Conservation (phyloP, 176 grass and related monocot genomes). For the Bothriochloa decipiens region DNA sequence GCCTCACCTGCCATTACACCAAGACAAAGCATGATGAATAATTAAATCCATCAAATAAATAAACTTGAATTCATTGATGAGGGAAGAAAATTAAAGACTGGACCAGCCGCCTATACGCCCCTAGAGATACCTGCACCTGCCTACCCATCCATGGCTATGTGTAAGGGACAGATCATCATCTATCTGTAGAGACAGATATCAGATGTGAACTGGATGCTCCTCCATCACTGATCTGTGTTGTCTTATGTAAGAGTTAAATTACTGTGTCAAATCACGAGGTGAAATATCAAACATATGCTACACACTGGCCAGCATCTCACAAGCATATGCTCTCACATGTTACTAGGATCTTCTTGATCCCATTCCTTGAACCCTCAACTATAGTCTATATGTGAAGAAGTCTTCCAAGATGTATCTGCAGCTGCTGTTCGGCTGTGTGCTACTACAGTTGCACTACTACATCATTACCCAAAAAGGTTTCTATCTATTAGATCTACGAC, state of each 20-base stretch:
- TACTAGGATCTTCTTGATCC: constrained; percentile 21
- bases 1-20: constrained; percentile 43
- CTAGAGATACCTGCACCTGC: constrained; percentile 9
- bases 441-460: background rate
- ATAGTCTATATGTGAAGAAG: background rate
- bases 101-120: background rate
- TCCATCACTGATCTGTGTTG: background rate
- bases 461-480: background rate
- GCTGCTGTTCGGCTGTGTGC: background rate
- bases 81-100: background rate
- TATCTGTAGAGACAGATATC: background rate
- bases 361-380: background rate
- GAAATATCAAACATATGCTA: background rate
- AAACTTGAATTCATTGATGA: background rate
- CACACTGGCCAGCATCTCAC: background rate
- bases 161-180: background rate
- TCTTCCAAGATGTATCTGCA: constrained; percentile 24
- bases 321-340: constrained; percentile 32
- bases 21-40: constrained; percentile 23
- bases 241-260: background rate
- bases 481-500: background rate
- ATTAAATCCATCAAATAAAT: background rate
- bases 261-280: constrained; percentile 21
- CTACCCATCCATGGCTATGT: constrained; percentile 13
- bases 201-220: background rate